phyloP scores from a whole-genome alignment of 495 filamentous ascomycete genomes.

The Aspergillus nidulans region DNA sequence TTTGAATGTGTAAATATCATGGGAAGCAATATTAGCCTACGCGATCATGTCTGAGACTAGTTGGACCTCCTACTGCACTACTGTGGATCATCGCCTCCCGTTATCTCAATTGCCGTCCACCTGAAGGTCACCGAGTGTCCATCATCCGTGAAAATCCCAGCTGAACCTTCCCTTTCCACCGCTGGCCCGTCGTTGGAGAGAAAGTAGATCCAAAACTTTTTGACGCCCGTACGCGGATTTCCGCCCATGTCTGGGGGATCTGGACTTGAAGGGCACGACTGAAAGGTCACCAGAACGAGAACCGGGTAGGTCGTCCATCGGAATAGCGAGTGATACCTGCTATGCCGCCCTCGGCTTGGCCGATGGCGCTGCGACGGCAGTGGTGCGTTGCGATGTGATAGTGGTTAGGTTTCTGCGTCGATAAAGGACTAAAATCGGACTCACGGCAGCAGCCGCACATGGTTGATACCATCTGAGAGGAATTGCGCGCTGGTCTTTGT shows the following conservation, averaged over 20 bases:
- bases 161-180: not conserved
- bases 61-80: no score
- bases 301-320: not conserved
- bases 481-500: no score
- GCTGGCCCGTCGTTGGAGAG: not conserved
- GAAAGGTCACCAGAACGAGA: not conserved
- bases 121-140: not conserved
- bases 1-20: no score
- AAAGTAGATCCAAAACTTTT: not conserved
- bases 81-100: not conserved
- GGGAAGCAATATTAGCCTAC: no score
- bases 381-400: not conserved
- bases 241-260: not conserved
- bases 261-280: not conserved
- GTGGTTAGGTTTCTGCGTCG: not conserved
- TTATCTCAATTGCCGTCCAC: not conserved
- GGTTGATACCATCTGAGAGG: no score
- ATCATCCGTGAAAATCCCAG: not conserved
- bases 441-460: not conserved
- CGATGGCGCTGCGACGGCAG: not conserved
- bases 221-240: not conserved
- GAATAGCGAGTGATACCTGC: not conserved
- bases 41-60: no score
- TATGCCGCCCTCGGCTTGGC: not conserved
- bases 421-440: not conserved